A percentile compares a stretch with the other conserved stretches of the same genome.
phyloP scores from a whole-genome alignment of 139 green algal species.

The Microglena sp. region DNA sequence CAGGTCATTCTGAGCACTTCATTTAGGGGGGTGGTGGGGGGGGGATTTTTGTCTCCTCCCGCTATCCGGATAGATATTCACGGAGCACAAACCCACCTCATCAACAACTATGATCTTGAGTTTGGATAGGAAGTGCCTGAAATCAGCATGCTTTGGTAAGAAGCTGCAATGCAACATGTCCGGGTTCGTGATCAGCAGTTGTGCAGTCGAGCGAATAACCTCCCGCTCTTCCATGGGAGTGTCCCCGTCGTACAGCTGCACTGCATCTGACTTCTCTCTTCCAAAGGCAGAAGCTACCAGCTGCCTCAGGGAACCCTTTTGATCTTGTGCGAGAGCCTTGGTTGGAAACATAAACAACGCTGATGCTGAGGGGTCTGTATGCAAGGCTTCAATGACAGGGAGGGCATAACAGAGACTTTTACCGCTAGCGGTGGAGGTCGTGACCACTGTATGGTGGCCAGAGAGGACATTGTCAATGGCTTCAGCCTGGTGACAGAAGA shows the following conservation, averaged over 20 bases:
- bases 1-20: too few relatives aligned
- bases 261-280: constrained; percentile 14
- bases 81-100: constrained; percentile 67
- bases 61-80: too few relatives aligned
- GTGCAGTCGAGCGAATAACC: constrained; percentile 36
- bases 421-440: constrained; percentile 81
- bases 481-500: constrained; percentile 18
- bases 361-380: constrained; percentile 28
- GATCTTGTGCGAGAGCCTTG: constrained; percentile 83
- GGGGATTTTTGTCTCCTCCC: too few relatives aligned
- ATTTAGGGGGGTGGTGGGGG: too few relatives aligned
- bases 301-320: constrained; percentile 51
- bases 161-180: constrained; percentile 92
- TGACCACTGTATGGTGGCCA: constrained; percentile 63
- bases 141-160: constrained; percentile 66
- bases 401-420: constrained; percentile 49
- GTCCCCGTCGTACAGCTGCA: constrained; percentile 27
- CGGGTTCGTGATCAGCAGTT: constrained; percentile 86
- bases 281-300: constrained; percentile 51
- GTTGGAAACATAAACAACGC: constrained; percentile 92
- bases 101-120: constrained; percentile 81
- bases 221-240: constrained; percentile 16
- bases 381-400: constrained; percentile 39
- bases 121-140: constrained; percentile 55
- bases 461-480: constrained; percentile 48